Evolutionary conservation across 73 alveolate species (phyloP), one percentile per base, ranked within the genome.

Genomic region (Symbiodinium pilosum): DNA sequence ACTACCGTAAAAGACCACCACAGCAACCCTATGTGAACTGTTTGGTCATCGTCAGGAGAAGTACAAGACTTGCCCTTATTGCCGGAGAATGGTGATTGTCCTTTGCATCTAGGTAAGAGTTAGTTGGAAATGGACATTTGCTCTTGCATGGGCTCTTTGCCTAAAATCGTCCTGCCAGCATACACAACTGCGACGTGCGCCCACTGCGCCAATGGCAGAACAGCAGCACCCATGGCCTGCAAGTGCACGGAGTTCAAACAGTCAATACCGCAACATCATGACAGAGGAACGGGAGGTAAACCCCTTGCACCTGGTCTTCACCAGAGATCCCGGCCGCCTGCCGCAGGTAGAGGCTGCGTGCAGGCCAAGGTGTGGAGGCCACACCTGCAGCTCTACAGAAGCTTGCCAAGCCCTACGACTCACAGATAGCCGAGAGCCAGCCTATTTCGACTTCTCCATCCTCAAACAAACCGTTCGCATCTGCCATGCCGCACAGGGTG

Each of bases 401-500:
- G n/a, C 26, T n/a, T 24, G 73, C 73, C 26, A 30, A 54, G 73
- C 34, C 28, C 30, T 9, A 30, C 73, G 20, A 6, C 26, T 1
- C 73, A 24, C 73, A 21, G 28, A 41, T 26, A 42, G 54, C 32
- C 43, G 9, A 9, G n/a, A 18, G 56, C 34, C 94, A 7, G 88
- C 97, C 97, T 91, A 91, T 91, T 83, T 91, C 97, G 36, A 91
- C 88, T 43, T 91, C 97, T n/a, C 89, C 97, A 69, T 91, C 81
- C 84, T 91, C 97, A 42, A 91, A 32, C 34, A 91, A 40, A 20
- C 97, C 97, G 39, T 91, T 43, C 26, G 38, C 24, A 30, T 91
- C 75, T 28, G 97, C 97, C 56, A 69, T 86, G 21, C 97, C 97
- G 32, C 97, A 91, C 30, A 91, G 52, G 39, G 97, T 69, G 26